Evolutionary conservation across 192 early-diverging fungal genomes (phyloP), one percentile per base, ranked within the genome.

Genomic region (Linnemannia exigua): DNA sequence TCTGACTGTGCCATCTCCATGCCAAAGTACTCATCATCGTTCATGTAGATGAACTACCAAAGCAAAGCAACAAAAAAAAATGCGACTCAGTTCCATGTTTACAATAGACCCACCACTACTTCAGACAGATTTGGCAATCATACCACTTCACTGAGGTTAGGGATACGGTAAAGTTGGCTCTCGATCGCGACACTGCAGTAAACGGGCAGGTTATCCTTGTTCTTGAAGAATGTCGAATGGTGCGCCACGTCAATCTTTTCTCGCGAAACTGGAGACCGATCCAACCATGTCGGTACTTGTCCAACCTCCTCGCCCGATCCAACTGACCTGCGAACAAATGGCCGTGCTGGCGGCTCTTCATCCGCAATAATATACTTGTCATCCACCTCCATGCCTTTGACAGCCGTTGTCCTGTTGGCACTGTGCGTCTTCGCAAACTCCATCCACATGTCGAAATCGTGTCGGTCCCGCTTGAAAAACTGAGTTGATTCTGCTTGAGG

Each of bases 111-210:
- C n/a, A n/a, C n/a, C n/a, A n/a, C n/a, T n/a, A n/a, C n/a, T n/a
- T n/a, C n/a, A n/a, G n/a, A n/a, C n/a, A n/a, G n/a, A n/a, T n/a
- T n/a, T n/a, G n/a, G n/a, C 41, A 44, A 44, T 44, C 82, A 72
- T 84, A 88, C 88, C 46, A 81, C 46, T 33, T 88, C 82, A 0
- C 75, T 46, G 8, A 88, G 25, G 4, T 75, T 75, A 35, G 78
- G 75, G 68, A 86, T 75, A n/a, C 82, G 79, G 35, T 74, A 77
- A 25, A 89, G 77, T 35, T 87, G 82, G n/a, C 77, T 85, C 58
- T 89, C 89, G 38, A 89, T 89, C 4, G 89, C 78, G 33, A 85
- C 52, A 75, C 87, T 88, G 77, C 79, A 88, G 50, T 88, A 89
- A 6, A 77, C 76, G 14, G 89, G 89, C 20, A 89, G 75, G 67